phyloP scores from a whole-genome alignment of 148 eudicot genomes.

The Fagopyrum homotropicum region DNA sequence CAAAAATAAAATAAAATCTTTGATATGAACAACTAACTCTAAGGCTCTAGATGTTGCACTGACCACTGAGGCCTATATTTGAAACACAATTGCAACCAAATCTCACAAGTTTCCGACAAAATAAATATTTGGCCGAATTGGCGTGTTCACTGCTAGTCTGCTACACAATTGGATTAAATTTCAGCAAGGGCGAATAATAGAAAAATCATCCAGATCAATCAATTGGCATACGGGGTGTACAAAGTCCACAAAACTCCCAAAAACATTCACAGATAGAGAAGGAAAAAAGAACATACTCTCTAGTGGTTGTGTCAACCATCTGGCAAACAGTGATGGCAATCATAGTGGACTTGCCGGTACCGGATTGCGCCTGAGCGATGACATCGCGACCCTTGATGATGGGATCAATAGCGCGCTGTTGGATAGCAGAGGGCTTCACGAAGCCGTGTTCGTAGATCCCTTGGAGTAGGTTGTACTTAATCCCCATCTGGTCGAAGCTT shows the following conservation, averaged over 20 bases:
- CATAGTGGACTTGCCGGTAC: conserved; percentile 95
- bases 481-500: conserved; percentile 81
- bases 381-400: conserved; percentile 84
- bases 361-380: conserved; percentile 94
- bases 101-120: neutral
- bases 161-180: too few species aligned
- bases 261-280: neutral
- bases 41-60: too few species aligned
- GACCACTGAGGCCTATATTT: neutral
- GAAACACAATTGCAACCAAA: neutral
- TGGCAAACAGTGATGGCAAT: conserved; percentile 90
- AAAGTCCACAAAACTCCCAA: too few species aligned
- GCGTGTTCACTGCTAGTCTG: too few species aligned
- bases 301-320: conserved; percentile 57
- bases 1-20: neutral
- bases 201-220: too few species aligned
- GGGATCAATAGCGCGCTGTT: conserved; percentile 81
- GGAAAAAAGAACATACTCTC: conserved; percentile 40
- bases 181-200: too few species aligned
- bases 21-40: too few species aligned
- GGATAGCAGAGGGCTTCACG: conserved; percentile 91
- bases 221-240: too few species aligned
- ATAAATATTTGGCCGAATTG: too few species aligned
- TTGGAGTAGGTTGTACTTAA: conserved; percentile 63
- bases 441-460: conserved; percentile 76